phyloP scores from a whole-genome alignment of 2,329 filamentous ascomycete species.

The Onygena corvina region DNA sequence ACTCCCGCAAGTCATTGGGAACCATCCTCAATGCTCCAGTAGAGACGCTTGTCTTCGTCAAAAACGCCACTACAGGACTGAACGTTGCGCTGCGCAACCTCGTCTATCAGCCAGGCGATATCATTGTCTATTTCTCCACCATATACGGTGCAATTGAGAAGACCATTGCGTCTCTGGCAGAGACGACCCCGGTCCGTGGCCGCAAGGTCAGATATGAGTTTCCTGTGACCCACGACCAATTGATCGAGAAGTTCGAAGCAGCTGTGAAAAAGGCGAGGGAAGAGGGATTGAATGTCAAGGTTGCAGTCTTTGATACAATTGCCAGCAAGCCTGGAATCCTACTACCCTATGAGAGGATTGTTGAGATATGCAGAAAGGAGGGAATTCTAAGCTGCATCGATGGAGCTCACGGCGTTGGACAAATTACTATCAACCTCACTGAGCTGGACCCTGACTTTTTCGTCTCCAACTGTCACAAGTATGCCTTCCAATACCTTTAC shows the following conservation, averaged over 20 bases:
- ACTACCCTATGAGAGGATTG: conserved; percentile 64
- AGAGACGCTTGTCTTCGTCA: conserved; percentile 60
- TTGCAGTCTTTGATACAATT: conserved; percentile 70
- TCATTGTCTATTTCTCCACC: conserved; percentile 63
- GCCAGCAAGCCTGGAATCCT: conserved; percentile 65
- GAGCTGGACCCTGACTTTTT: conserved; percentile 71
- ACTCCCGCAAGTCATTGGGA: conserved; percentile 53
- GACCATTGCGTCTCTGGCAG: conserved; percentile 58
- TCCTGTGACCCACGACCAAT: conserved; percentile 56
- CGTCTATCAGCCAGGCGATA: conserved; percentile 55
- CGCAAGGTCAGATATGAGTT: conserved; percentile 51
- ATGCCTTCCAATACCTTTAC: conserved; percentile 8
- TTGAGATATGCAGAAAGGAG: conserved; percentile 51
- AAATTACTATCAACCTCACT: conserved; percentile 57
- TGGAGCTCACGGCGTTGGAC: conserved; percentile 73
- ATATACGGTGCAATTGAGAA: conserved; percentile 70
- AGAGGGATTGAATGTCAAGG: conserved; percentile 45
- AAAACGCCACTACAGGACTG: conserved; percentile 59
- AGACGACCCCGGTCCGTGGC: conserved; percentile 44
- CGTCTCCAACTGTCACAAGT: conserved; percentile 73
- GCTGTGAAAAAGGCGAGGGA: conserved; percentile 45
- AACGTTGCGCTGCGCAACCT: conserved; percentile 73
- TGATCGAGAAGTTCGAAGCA: conserved; percentile 50
- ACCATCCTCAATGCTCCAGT: conserved; percentile 52
- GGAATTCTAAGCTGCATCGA: conserved; percentile 66